Evolutionary conservation across 2,329 filamentous ascomycete genomes (phyloP).

Genomic region (Exserohilum rostratum): DNA sequence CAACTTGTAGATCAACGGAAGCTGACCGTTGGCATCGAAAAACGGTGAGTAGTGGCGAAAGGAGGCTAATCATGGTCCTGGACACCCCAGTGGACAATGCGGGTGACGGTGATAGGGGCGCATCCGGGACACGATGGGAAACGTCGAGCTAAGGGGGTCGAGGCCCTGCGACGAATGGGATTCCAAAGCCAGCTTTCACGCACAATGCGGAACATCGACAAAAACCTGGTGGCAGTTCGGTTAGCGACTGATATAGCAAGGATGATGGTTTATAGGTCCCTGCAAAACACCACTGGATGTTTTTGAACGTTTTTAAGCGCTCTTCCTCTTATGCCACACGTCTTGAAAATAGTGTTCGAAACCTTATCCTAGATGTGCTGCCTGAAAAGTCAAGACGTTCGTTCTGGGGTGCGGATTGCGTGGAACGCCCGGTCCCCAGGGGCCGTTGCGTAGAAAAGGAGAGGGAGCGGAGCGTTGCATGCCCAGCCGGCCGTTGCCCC

Average conservation of each 20-base stretch:
- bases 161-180: conserved; percentile 25
- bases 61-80: conserved; percentile 11
- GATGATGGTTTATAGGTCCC: conserved; percentile 23
- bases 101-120: conserved; percentile 30
- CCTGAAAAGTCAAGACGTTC: not conserved
- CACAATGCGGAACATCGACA: conserved; percentile 6
- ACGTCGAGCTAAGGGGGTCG: conserved; percentile 19
- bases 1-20: conserved; percentile 5
- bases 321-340: not conserved
- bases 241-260: conserved; percentile 35
- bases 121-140: conserved; percentile 12
- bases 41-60: conserved; percentile 25
- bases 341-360: not conserved
- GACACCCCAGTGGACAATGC: conserved; percentile 30
- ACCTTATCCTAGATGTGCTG: not conserved
- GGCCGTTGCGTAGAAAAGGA: conserved; percentile 5
- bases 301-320: not conserved
- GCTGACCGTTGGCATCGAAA: not conserved
- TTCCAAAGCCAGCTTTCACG: conserved; percentile 11
- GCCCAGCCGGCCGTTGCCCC: conserved; percentile 12
- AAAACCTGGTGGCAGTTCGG: conserved; percentile 17
- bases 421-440: conserved; percentile 1
- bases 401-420: not conserved
- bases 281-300: not conserved
- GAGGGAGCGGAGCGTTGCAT: conserved; percentile 12